phyloP scores from a whole-genome alignment of 2,329 filamentous ascomycete genomes.

The Venturia asperata region DNA sequence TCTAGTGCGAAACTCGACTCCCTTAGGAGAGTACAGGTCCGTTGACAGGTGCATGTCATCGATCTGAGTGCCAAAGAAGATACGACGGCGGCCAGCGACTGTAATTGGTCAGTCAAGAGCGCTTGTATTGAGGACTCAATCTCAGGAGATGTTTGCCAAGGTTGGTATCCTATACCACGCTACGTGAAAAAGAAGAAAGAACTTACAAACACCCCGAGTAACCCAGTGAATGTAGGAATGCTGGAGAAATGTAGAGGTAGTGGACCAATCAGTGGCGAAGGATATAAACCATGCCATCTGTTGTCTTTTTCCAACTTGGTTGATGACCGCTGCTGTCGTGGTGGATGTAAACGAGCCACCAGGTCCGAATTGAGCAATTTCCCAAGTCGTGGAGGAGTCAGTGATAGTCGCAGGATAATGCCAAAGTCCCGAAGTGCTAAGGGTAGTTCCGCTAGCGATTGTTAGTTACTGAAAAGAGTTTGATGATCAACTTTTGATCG shows the following conservation, averaged over 20 bases:
- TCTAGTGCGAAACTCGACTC: slow-evolving; percentile 40
- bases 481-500: neutral
- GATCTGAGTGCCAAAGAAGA: slow-evolving; percentile 46
- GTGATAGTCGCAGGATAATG: slow-evolving; percentile 49
- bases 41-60: slow-evolving; percentile 50
- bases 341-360: slow-evolving; percentile 29
- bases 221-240: slow-evolving; percentile 53
- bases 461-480: neutral
- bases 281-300: slow-evolving; percentile 51
- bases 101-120: neutral
- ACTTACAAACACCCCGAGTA: slow-evolving; percentile 41
- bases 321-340: slow-evolving; percentile 49
- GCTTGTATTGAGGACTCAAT: no score
- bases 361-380: slow-evolving; percentile 45
- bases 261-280: slow-evolving; percentile 41
- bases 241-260: slow-evolving; percentile 48
- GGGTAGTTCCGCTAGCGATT: slow-evolving; percentile 34
- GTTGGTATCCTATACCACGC: no score
- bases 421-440: slow-evolving; percentile 45
- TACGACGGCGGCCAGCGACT: slow-evolving; percentile 44
- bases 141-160: no score
- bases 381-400: slow-evolving; percentile 41
- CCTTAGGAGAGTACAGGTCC: slow-evolving; percentile 30
- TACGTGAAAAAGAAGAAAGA: no score
- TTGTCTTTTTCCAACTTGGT: slow-evolving; percentile 45